These are phyloP conservation scores for Fusarium sororula DNA, from an alignment of 2,329 filamentous ascomycete genomes.

Conservation along the genomic window DNA sequence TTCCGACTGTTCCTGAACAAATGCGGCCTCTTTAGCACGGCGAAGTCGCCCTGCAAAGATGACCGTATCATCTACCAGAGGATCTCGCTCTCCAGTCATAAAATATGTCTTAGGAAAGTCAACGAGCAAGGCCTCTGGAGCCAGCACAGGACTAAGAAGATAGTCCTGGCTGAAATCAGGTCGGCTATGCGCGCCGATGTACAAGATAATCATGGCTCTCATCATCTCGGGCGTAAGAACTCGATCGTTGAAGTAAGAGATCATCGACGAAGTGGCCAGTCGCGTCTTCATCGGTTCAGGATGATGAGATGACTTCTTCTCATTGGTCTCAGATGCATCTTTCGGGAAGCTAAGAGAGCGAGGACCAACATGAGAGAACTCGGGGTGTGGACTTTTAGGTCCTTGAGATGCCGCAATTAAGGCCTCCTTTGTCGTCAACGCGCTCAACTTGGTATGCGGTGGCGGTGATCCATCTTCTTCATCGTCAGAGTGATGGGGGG, in stretches of 20 bases:
- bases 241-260: slow-evolving; percentile 97
- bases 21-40: slow-evolving; percentile 72
- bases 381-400: slow-evolving; percentile 54
- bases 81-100: slow-evolving; percentile 93
- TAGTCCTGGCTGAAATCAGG: slow-evolving; percentile 94
- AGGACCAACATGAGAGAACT: slow-evolving; percentile 61
- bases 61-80: slow-evolving; percentile 94
- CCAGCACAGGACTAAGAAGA: slow-evolving; percentile 87
- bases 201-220: slow-evolving; percentile 98
- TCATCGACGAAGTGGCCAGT: slow-evolving; percentile 95
- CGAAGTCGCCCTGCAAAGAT: slow-evolving; percentile 92
- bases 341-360: slow-evolving; percentile 40
- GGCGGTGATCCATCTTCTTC: slow-evolving; percentile 60
- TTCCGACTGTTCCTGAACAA: slow-evolving; percentile 15
- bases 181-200: slow-evolving; percentile 91
- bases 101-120: slow-evolving; percentile 96
- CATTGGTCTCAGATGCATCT: slow-evolving; percentile 19
- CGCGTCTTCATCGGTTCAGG: slow-evolving; percentile 76
- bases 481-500: slow-evolving; percentile 82
- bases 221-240: slow-evolving; percentile 98
- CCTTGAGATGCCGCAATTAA: slow-evolving; percentile 14
- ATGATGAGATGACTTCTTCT: slow-evolving; percentile 57
- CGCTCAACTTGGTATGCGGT: slow-evolving; percentile 10
- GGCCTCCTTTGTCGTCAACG: slow-evolving; percentile 11
- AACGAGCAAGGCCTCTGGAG: slow-evolving; percentile 83